Base-by-base conservation (phyloP, 768 basidiomycete genomes). In the Clitopilus passeckerianus region DNA sequence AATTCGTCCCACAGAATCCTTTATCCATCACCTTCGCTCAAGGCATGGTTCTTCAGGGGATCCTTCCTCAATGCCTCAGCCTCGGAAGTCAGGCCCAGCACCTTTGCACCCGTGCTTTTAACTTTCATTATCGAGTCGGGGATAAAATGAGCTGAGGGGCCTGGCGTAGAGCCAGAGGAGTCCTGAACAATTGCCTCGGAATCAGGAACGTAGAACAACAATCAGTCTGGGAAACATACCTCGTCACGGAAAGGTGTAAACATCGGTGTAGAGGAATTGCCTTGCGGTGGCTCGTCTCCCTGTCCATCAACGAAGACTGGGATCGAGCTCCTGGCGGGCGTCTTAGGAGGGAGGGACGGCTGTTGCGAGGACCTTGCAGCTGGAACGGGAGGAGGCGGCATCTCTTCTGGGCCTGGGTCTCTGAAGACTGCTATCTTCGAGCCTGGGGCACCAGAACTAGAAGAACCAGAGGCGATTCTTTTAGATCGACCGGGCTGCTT, bases 31-130 rank as follows among this genome's bases (percentile, higher is more conserved):
- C 44, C 60, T 18, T 63, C 58, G 14, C 10, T n/a, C 37, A 41
- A 14, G 10, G 62, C 41, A 70, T 92, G 91, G 67, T 93, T 92
- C 76, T 90, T 91, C 68, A 93, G 72, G 1, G 91, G 91, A 68
- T 91, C 88, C 64, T 83, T 89, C 60, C 90, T 77, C 59, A 93
- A 68, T 1, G 89, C 90, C 67, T 93, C 91, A 33, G 89, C 89
- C 70, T 91, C 90, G 1, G 86, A 83, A 30, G 78, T 72, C 37
- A 79, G 71, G 22, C 69, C 64, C 8, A 76, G 71, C 10, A 77
- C 80, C 63, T 74, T 79, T 56, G 72, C 62, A 59, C 78, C 74
- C 59, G 74, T 71, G 61, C 74, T 76, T 72, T 87, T 89, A 56
- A 79, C 77, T 67, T 84, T 90, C 82, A 90, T 90, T 20, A 86